phyloP scores from a whole-genome alignment of 1,284 basidiomycete genomes.

The Leccinum fallax region DNA sequence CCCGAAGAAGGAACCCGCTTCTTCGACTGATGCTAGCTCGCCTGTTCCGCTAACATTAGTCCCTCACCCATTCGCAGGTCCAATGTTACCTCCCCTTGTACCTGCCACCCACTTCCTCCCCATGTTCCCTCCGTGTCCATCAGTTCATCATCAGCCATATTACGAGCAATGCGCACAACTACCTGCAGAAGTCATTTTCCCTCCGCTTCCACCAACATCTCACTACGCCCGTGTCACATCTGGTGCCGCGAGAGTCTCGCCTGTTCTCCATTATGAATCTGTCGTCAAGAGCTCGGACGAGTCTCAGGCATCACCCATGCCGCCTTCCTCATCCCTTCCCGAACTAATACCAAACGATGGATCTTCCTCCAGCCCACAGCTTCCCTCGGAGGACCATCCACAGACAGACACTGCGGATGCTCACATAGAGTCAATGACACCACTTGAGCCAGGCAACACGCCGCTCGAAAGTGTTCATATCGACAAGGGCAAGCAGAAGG shows the following conservation, averaged over 20 bases:
- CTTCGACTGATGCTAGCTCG: constrained; percentile 32
- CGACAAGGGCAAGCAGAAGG: constrained; percentile 21
- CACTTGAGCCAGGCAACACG: constrained; percentile 16
- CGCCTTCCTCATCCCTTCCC: constrained; percentile 48
- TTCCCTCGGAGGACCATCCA: constrained; percentile 37
- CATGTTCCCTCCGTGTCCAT: constrained; percentile 58
- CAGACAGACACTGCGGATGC: constrained; percentile 20
- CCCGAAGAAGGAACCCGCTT: constrained; percentile 42
- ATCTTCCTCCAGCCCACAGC: constrained; percentile 70
- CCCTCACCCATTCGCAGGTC: constrained; percentile 13
- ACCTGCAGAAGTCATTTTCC: constrained; percentile 68
- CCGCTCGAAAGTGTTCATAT: constrained; percentile 11
- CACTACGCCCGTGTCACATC: constrained; percentile 41
- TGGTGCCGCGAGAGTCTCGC: constrained; percentile 9
- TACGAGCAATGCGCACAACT: constrained; percentile 56
- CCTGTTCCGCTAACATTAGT: constrained; percentile 12
- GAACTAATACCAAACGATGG: constrained; percentile 62
- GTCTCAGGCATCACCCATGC: constrained; percentile 31
- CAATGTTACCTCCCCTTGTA: constrained; percentile 35
- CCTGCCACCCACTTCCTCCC: constrained; percentile 47
- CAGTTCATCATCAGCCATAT: constrained; percentile 69
- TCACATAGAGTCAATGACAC: constrained; percentile 21
- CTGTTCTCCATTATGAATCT: constrained; percentile 32
- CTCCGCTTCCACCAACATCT: constrained; percentile 58
- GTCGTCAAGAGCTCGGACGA: constrained; percentile 22